Evolutionary conservation across 805 yeast species (phyloP), one percentile per base, ranked within the genome.

Genomic region (Isabelozyma gotoi): DNA sequence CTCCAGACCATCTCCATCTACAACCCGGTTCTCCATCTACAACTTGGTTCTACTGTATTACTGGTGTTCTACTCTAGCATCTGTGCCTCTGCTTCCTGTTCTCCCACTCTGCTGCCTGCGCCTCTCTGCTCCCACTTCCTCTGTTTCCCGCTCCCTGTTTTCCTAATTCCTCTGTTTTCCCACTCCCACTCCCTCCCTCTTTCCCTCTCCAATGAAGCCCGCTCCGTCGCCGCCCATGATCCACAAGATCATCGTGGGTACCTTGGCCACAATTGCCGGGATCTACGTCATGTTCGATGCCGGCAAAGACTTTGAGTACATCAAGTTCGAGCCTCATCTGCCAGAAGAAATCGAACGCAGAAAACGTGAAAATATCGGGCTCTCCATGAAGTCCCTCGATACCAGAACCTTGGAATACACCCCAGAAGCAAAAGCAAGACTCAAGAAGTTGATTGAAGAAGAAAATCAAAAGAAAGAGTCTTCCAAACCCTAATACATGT

Each of bases 371-470:
- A 56, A 64, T 20, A 44, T 57, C 7, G 63, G 67, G 2, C 39
- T 67, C 27, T 36, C 48, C 19, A 61, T 71, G 51, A 61, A 49
- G 24, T 57, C 62, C 5, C 50, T 59, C 38, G 73, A 71, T 10
- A 50, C 66, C 5, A 47, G 70, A 20, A 68, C 75, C 1, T 59
- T 71, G 55, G 71, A 71, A 10, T 70, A 67, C 43, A 71, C 68
- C 1, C 74, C 74, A 0, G 76, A 71, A 42, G 76, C 75, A 5
- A 67, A 70, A 49, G 66, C 59, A 44, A 48, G 69, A 37, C 52
- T 69, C 38, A 45, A 43, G 39, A 55, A 51, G 47, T 39, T 53
- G 15, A 40, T 62, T 12, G 60, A 59, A 36, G 60, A 59, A 40
- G 47, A 53, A 18, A 44, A 49, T 15, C 21, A 38, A 38, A n/a